Evolutionary conservation across 202 grass and related monocot species (phyloP), one percentile per base, ranked within the genome.

Genomic region (Zizania palustris): DNA sequence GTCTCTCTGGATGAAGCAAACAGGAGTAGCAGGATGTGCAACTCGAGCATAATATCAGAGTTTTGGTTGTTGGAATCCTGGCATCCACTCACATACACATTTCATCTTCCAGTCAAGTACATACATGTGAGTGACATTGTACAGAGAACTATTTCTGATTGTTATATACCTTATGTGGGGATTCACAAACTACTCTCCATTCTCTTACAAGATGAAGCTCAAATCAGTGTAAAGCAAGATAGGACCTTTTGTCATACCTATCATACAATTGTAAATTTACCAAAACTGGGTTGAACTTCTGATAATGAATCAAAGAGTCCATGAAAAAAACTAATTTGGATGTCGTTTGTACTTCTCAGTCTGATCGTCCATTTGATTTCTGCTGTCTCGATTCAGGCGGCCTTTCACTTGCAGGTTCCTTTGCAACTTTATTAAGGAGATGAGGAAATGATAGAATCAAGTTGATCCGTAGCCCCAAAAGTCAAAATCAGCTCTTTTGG

Each of bases 1-100:
- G 93, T 97, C 93, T 33, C 88, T 97, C 14, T 94, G 91, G 94
- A 90, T 97, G 94, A 97, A 88, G 82, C 91, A 97, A 72, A 88
- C 82, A 45, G 87, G 82, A 53, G 53, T 46, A 56, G 60, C 79
- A 66, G 82, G 75, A 21, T 21, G 6, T 63, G 62, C 78, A 65
- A 65, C 59, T 63, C 73, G 82, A 84, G 56, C 68, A 43, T 84
- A 41, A 53, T 75, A 8, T 41, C 21, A 46, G 22, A 50, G 39
- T 37, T 80, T 77, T 80, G n/a, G 63, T 81, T 73, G 15, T 19
- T 44, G 56, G 59, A 51, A 67, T 45, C 11, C 37, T 54, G 44
- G 50, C 50, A 54, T 54, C 5, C 55, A 40, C 49, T 28, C 9
- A 75, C 20, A 45, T 9, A 14, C 36, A 51, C 72, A 82, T 40